Evolutionary conservation across 768 basidiomycete species (phyloP).

Genomic region (Rhizopogon roseolus): DNA sequence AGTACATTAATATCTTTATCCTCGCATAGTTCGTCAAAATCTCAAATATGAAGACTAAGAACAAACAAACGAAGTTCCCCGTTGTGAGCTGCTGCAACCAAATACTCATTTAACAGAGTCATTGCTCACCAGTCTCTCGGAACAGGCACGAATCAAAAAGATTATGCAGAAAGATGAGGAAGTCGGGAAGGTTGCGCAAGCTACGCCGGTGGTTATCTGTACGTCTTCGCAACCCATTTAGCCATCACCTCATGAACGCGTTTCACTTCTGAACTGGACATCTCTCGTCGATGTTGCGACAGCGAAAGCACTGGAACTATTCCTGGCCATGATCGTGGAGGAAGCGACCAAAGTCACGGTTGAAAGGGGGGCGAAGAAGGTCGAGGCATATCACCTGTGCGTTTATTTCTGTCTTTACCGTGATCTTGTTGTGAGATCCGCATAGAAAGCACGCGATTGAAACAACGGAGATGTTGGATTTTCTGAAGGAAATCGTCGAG

Average conservation of each 20-base stretch:
- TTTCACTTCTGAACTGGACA: not conserved
- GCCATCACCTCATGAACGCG: slow-evolving; percentile 7
- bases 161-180: slow-evolving; percentile 99
- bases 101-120: not conserved
- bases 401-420: slow-evolving; percentile 28
- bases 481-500: slow-evolving; percentile 89
- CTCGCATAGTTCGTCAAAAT: not conserved
- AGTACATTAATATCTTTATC: not conserved
- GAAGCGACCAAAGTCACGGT: slow-evolving; percentile 77
- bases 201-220: slow-evolving; percentile 97
- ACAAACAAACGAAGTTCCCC: slow-evolving; percentile 88
- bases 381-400: slow-evolving; percentile 91
- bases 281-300: not conserved
- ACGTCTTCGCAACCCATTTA: slow-evolving; percentile 27
- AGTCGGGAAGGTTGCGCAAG: slow-evolving; percentile 96
- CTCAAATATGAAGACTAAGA: slow-evolving; percentile 75
- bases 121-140: slow-evolving; percentile 4
- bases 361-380: slow-evolving; percentile 77
- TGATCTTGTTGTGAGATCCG: slow-evolving; percentile 1
- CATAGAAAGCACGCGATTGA: slow-evolving; percentile 89
- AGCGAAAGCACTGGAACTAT: slow-evolving; percentile 95
- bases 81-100: slow-evolving; percentile 51
- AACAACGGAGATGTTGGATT: slow-evolving; percentile 85
- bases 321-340: slow-evolving; percentile 79
- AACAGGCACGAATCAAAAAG: slow-evolving; percentile 94